A percentile compares a stretch with the other conserved stretches of the same genome.
Evolutionary conservation across 495 filamentous ascomycete species (phyloP).

Genomic region (Aspergillus nanangensis): DNA sequence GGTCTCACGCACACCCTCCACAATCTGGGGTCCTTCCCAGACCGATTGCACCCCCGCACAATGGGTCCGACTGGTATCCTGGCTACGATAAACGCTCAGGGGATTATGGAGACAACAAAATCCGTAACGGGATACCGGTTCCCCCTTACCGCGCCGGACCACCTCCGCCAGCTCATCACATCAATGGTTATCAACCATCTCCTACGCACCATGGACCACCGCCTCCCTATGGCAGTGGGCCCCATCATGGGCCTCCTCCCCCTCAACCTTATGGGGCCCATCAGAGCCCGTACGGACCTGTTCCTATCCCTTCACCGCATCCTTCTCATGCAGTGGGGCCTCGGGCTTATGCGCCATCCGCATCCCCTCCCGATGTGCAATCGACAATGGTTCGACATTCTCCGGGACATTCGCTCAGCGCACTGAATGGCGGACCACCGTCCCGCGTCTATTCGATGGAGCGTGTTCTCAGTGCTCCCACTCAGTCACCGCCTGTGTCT

Average conservation of each 20-base stretch:
- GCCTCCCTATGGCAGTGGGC: slow-evolving; percentile 27
- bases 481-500: slow-evolving; percentile 33
- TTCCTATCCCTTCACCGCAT: slow-evolving; percentile 37
- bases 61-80: slow-evolving; percentile 23
- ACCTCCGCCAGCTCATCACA: slow-evolving; percentile 19
- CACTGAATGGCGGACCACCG: slow-evolving; percentile 33
- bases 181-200: slow-evolving; percentile 27
- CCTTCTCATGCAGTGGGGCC: slow-evolving; percentile 30
- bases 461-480: slow-evolving; percentile 28
- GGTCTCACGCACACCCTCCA: slow-evolving; percentile 26
- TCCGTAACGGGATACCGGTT: slow-evolving; percentile 34
- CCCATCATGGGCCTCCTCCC: slow-evolving; percentile 37
- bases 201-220: slow-evolving; percentile 27
- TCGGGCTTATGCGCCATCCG: slow-evolving; percentile 41
- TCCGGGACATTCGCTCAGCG: slow-evolving; percentile 35
- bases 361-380: slow-evolving; percentile 41
- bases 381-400: slow-evolving; percentile 40
- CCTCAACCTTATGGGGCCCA: slow-evolving; percentile 34
- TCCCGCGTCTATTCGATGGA: slow-evolving; percentile 33
- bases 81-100: slow-evolving; percentile 34
- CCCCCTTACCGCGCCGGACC: slow-evolving; percentile 24
- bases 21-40: slow-evolving; percentile 28
- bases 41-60: slow-evolving; percentile 26
- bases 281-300: slow-evolving; percentile 38
- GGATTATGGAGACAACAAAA: slow-evolving; percentile 17